Conservation (phyloP, 495 filamentous ascomycete species). For the Cenococcum geophilum region DNA sequence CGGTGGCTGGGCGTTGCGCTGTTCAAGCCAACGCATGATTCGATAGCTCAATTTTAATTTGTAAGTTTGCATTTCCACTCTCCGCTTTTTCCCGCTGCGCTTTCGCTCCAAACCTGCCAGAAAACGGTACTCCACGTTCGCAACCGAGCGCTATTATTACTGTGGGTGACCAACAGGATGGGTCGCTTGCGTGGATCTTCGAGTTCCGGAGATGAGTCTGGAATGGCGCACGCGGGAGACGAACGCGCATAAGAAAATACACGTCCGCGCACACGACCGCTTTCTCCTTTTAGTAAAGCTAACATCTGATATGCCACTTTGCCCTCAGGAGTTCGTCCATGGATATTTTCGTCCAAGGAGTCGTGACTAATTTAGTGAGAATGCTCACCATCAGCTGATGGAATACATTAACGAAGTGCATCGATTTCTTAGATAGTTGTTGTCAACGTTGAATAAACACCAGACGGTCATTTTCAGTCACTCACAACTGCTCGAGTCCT, state of each 20-base stretch:
- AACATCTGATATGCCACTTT: background rate
- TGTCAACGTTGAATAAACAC: no score
- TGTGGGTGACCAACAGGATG: background rate
- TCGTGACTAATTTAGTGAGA: no score
- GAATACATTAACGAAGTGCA: no score
- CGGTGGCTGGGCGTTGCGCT: background rate
- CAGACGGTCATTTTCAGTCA: no score
- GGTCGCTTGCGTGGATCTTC: background rate
- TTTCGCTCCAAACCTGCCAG: background rate
- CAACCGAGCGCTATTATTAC: background rate
- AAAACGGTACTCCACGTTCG: constrained; percentile 2
- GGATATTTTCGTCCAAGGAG: no score
- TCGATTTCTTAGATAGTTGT: no score
- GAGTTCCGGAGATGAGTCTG: constrained; percentile 6
- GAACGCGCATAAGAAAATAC: constrained; percentile 2
- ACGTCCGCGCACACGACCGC: background rate
- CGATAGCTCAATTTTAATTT: background rate
- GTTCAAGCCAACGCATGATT: background rate
- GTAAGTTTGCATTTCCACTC: background rate
- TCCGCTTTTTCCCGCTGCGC: background rate
- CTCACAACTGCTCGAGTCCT: no score
- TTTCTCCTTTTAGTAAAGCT: background rate
- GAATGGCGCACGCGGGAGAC: background rate
- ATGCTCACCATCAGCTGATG: no score
- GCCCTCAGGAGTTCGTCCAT: no score